Evolutionary conservation across 208 protist species (phyloP), one percentile per base, ranked within the genome.

Genomic region (Strigomonas galati): DNA sequence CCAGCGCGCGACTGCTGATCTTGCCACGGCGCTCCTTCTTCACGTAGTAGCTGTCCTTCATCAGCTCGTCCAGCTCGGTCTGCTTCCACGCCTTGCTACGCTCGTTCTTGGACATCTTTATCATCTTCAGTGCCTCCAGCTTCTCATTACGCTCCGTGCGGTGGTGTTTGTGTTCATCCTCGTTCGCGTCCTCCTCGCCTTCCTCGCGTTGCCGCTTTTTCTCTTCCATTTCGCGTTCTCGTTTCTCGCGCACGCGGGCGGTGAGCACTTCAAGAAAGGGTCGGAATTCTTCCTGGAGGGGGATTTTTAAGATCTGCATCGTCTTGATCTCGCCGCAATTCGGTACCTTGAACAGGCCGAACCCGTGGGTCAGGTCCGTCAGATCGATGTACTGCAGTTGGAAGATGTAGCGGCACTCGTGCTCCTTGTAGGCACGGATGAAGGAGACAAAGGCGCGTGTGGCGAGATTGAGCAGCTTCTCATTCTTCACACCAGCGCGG

Each of bases 391-490:
- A 75, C 72, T 91, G 81, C 35, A 97, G 78, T 59, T 91, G 85
- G 70, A 98, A 97, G 69, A 98, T 97, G 83, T 96, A 96, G 44
- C 89, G 77, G 64, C 86, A 94, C 72, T 95, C 88, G 71, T 98
- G 95, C 69, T 98, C 91, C 76, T 97, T 97, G 85, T 98, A 98
- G 0, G 90, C 93, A 28, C 93, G 90, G 61, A 97, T 83, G 73
- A 94, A 98, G 6, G 87, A 94, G 19, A 97, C 89, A 64, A 97
- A 97, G 28, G 95, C 95, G 14, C 89, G 76, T 12, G 82, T 60
- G 40, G 84, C 89, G 48, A 95, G 76, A 26, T 84, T 86, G 32
- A 95, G 56, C 44, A 98, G 63, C 70, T 89, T 92, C 43, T 78
- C 78, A 58, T 92, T 74, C 28, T 73, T 35, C 40, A 74, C 63